Conservation (phyloP, 306 rosid species). For the Vigna angularis region DNA sequence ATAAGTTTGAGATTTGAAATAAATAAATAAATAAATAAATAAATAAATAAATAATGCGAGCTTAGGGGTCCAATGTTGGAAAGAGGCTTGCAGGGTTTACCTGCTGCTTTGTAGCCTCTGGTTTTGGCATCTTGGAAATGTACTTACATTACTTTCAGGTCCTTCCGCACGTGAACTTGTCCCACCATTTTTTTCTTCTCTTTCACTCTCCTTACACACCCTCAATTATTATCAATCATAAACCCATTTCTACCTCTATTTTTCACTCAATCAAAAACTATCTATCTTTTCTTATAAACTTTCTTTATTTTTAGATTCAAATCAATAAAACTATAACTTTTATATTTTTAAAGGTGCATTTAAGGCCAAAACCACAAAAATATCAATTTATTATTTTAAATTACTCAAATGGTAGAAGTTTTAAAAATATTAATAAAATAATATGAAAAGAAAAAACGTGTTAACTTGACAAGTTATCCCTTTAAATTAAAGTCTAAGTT, state of each 20-base stretch:
- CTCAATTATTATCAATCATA: conserved; percentile 16
- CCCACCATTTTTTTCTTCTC: conserved; percentile 34
- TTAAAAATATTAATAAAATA: no score
- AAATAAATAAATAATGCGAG: no score
- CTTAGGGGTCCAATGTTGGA: conserved; percentile 1
- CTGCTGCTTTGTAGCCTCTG: conserved; percentile 45
- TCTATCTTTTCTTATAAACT: not conserved
- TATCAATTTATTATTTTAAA: no score
- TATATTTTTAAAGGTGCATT: no score
- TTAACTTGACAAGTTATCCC: no score
- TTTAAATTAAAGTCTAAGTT: no score
- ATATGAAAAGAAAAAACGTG: no score
- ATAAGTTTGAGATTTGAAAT: not conserved
- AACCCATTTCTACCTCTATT: not conserved
- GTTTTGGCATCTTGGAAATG: conserved; percentile 45
- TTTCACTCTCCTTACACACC: not conserved
- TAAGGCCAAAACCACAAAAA: no score
- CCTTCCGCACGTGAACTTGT: conserved; percentile 37
- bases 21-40: no score
- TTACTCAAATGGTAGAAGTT: no score
- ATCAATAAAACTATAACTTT: no score
- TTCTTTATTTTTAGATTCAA: not conserved
- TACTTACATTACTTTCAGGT: conserved; percentile 11
- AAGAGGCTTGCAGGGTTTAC: conserved; percentile 33
- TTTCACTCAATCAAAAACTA: not conserved